These are phyloP conservation scores for Aspergillus nidulans DNA, from an alignment of 495 filamentous ascomycete genomes.

Conservation along the genomic window DNA sequence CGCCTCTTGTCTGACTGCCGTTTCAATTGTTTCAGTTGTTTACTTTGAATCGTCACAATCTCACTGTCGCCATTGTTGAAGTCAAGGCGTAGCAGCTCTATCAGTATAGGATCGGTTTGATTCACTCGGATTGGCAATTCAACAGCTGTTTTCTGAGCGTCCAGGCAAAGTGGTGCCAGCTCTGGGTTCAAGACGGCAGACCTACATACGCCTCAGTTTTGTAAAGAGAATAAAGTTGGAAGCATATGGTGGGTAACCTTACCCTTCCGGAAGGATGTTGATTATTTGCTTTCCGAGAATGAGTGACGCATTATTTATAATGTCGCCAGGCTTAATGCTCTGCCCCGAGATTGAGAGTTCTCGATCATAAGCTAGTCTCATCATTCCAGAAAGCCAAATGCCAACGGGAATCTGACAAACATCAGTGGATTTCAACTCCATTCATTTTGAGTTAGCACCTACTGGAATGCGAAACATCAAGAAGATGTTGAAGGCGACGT, in stretches of 20 bases:
- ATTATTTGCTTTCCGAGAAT: conserved; percentile 95
- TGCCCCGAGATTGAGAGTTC: conserved; percentile 87
- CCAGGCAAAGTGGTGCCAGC: conserved; percentile 70
- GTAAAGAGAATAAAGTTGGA: neutral
- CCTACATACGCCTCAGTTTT: conserved; percentile 38
- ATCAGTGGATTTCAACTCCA: conserved; percentile 18
- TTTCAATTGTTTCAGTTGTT: conserved; percentile 64
- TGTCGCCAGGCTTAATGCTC: conserved; percentile 77
- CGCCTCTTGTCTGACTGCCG: conserved; percentile 53
- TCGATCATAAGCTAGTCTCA: conserved; percentile 77
- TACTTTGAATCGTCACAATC: conserved; percentile 64
- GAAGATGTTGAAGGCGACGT: conserved; percentile 69
- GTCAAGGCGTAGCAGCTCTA: conserved; percentile 82
- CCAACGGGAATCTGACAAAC: conserved; percentile 56
- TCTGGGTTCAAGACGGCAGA: conserved; percentile 85
- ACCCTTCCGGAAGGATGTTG: conserved; percentile 95
- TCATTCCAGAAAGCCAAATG: conserved; percentile 60
- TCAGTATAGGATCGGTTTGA: conserved; percentile 78
- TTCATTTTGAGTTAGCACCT: conserved; percentile 28
- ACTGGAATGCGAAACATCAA: conserved; percentile 90
- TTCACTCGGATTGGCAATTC: conserved; percentile 87
- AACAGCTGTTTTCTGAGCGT: conserved; percentile 51
- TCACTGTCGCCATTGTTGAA: conserved; percentile 74
- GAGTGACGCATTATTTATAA: conserved; percentile 84
- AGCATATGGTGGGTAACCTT: conserved; percentile 21